phyloP scores from a whole-genome alignment of 2,329 filamentous ascomycete genomes.

The Meredithiella fracta region DNA sequence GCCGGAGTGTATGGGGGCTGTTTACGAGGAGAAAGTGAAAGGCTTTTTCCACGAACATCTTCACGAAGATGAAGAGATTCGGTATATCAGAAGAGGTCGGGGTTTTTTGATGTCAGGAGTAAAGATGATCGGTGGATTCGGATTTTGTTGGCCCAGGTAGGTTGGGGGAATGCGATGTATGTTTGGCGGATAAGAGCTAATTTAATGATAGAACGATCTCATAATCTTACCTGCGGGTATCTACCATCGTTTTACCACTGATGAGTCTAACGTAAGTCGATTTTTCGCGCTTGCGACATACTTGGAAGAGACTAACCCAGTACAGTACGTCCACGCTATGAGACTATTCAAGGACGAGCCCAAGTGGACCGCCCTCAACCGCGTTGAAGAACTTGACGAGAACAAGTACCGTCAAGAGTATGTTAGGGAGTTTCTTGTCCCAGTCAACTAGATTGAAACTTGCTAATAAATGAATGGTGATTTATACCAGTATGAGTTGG shows the following conservation, averaged over 20 bases:
- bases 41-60: constrained; percentile 89
- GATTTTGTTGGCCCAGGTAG: constrained; percentile 61
- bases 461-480: too few relatives aligned
- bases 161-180: constrained; percentile 9
- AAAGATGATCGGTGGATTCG: constrained; percentile 77
- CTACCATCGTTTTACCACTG: constrained; percentile 94
- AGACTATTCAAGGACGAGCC: constrained; percentile 95
- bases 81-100: constrained; percentile 74
- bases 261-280: constrained; percentile 65
- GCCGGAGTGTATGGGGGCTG: constrained; percentile 64
- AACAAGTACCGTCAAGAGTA: constrained; percentile 73
- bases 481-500: too few relatives aligned
- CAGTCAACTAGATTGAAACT: constrained; percentile 7
- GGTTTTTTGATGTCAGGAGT: constrained; percentile 89
- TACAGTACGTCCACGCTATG: constrained; percentile 90
- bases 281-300: neutral
- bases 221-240: constrained; percentile 90
- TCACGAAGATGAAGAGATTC: constrained; percentile 96
- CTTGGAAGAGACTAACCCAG: constrained; percentile 2
- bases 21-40: constrained; percentile 88
- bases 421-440: constrained; percentile 24
- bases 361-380: constrained; percentile 91
- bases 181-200: neutral
- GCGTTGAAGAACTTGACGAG: constrained; percentile 55
- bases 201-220: constrained; percentile 46